Evolutionary conservation across 345 rosid genomes (phyloP).

Genomic region (Capsella bursapastoris): DNA sequence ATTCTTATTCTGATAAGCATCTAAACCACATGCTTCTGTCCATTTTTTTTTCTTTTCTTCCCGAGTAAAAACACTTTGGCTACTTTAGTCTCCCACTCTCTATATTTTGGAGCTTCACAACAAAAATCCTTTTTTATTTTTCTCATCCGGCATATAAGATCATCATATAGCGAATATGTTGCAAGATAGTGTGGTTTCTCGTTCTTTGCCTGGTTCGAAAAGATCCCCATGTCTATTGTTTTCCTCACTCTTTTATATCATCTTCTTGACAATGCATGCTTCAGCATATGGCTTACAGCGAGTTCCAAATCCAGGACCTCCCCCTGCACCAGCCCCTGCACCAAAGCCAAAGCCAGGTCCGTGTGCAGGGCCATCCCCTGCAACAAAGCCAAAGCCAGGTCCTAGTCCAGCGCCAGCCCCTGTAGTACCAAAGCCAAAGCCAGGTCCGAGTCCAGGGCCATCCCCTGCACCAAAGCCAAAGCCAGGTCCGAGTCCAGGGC

Average conservation of each 20-base stretch:
- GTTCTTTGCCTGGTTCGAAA: conserved; percentile 18
- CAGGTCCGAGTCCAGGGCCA: conserved; percentile 23
- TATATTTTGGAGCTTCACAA: conserved; percentile 31
- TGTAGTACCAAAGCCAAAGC: neutral
- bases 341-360: neutral
- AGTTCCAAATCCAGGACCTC: neutral
- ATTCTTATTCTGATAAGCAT: conserved; percentile 24
- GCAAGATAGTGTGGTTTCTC: conserved; percentile 23
- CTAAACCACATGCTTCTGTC: conserved; percentile 35
- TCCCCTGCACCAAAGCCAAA: neutral
- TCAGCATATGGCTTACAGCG: conserved; percentile 27
- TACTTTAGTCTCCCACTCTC: conserved; percentile 6
- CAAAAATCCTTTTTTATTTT: neutral
- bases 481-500: too few relatives aligned
- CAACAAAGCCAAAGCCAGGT: too few relatives aligned
- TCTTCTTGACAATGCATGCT: conserved; percentile 26
- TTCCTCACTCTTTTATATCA: conserved; percentile 7
- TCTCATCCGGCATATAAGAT: conserved; percentile 3
- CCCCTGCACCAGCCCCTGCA: too few relatives aligned
- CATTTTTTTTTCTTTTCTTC: neutral
- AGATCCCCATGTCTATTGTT: conserved; percentile 31
- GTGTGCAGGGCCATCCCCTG: neutral
- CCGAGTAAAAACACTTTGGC: neutral
- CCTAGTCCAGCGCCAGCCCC: neutral
- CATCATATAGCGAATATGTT: conserved; percentile 11